phyloP scores from a whole-genome alignment of 2,329 filamentous ascomycete species.

The Diaporthe velutina region DNA sequence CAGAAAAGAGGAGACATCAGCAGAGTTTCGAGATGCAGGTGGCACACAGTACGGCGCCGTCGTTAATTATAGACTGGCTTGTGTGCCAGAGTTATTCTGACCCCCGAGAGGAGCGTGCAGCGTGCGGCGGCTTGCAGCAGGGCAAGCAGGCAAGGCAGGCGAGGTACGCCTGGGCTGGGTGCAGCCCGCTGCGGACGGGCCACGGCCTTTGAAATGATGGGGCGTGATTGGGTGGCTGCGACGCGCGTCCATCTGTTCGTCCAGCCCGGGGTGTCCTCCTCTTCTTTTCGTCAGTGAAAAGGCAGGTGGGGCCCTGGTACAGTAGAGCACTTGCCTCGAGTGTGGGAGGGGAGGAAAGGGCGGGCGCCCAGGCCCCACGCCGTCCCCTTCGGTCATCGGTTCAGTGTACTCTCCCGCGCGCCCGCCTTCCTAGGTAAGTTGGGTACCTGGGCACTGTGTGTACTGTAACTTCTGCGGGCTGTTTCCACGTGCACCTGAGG shows the following conservation, averaged over 20 bases:
- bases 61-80: constrained; percentile 34
- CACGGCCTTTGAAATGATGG: constrained; percentile 29
- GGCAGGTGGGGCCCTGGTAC: not conserved
- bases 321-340: not conserved
- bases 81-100: constrained; percentile 22
- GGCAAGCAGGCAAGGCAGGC: not conserved
- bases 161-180: not conserved
- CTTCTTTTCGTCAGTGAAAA: constrained; percentile 11
- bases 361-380: not conserved
- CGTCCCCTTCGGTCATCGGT: not conserved
- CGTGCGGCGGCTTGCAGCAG: constrained; percentile 1
- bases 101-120: constrained; percentile 10
- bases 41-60: not conserved
- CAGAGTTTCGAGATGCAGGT: not conserved
- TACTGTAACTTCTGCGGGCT: not conserved
- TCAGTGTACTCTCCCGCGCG: not conserved
- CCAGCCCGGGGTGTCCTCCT: constrained; percentile 29
- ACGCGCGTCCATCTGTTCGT: constrained; percentile 38
- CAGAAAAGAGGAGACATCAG: constrained; percentile 23
- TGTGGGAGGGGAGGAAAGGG: not conserved
- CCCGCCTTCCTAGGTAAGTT: too few species aligned
- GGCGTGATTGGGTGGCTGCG: constrained; percentile 36
- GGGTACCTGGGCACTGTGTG: too few species aligned
- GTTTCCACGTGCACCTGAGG: constrained; percentile 16
- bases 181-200: constrained; percentile 29